phyloP scores from a whole-genome alignment of 805 yeast genomes.

The Starmerella gropengiesseri region DNA sequence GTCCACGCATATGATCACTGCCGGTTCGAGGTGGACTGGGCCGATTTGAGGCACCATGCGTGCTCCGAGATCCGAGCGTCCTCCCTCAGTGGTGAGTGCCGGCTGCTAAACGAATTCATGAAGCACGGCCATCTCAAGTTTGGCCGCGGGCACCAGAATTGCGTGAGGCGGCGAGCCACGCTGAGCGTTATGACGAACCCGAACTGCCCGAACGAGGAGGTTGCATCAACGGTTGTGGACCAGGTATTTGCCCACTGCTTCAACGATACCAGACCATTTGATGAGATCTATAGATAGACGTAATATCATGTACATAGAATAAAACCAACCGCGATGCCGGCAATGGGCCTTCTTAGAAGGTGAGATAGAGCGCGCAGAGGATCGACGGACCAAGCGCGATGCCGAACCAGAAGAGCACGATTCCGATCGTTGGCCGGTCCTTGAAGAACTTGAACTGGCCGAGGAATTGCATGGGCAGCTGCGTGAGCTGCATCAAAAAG shows the following conservation, averaged over 20 bases:
- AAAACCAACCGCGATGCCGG: no score
- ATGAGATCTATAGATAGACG: slow-evolving; percentile 62
- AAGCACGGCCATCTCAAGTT: slow-evolving; percentile 42
- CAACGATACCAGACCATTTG: slow-evolving; percentile 91
- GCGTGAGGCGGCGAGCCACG: slow-evolving; percentile 81
- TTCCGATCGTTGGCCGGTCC: slow-evolving; percentile 53
- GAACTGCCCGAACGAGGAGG: slow-evolving; percentile 54
- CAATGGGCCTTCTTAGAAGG: slow-evolving; percentile 38
- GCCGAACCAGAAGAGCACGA: slow-evolving; percentile 82
- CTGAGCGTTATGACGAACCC: slow-evolving; percentile 83
- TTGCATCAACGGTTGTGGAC: slow-evolving; percentile 69
- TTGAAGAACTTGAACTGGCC: slow-evolving; percentile 50
- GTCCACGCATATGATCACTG: slow-evolving; percentile 87
- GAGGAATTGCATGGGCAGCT: slow-evolving; percentile 64
- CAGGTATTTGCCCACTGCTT: slow-evolving; percentile 90
- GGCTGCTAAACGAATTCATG: slow-evolving; percentile 73
- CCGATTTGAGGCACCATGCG: slow-evolving; percentile 81
- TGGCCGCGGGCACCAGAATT: slow-evolving; percentile 76
- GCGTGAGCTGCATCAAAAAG: slow-evolving; percentile 72
- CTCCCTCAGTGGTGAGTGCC: slow-evolving; percentile 86
- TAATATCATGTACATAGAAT: no score
- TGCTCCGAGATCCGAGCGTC: slow-evolving; percentile 94
- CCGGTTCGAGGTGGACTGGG: slow-evolving; percentile 79
- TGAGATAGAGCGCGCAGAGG: slow-evolving; percentile 71
- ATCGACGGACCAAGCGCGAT: slow-evolving; percentile 82